phyloP scores from a whole-genome alignment of 306 rosid genomes.

The Quercus agrifolia region DNA sequence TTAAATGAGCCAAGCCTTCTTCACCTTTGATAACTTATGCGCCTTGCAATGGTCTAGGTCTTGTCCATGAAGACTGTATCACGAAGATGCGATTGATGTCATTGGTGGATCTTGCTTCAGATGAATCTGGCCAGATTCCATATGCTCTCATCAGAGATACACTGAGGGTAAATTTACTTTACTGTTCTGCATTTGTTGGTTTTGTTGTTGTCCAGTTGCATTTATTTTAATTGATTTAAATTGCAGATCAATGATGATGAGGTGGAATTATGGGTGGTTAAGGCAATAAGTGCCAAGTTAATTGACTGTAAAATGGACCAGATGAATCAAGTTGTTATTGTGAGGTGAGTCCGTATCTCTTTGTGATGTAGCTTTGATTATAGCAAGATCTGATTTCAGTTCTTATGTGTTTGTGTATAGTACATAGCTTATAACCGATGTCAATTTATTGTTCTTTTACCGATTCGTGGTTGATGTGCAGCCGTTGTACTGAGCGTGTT shows the following conservation, averaged over 20 bases:
- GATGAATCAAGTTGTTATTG: constrained; percentile 84
- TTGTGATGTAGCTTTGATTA: background rate
- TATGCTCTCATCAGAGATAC: constrained; percentile 67
- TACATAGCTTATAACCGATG: background rate
- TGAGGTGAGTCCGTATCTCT: constrained; percentile 47
- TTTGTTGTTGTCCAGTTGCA: constrained; percentile 4
- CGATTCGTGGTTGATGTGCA: constrained; percentile 35
- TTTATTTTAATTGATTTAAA: constrained; percentile 4
- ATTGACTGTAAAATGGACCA: constrained; percentile 93
- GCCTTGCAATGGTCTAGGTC: constrained; percentile 44
- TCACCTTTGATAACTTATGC: background rate
- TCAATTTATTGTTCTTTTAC: background rate
- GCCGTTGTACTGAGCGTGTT: constrained; percentile 67
- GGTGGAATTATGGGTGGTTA: constrained; percentile 85
- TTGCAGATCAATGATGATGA: constrained; percentile 75
- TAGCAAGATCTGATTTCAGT: background rate
- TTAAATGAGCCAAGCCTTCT: background rate
- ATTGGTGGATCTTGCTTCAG: constrained; percentile 78
- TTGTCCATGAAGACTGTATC: constrained; percentile 81
- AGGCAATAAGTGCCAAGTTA: constrained; percentile 79
- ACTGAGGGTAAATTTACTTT: constrained; percentile 51
- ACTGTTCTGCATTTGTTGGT: background rate
- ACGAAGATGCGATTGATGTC: constrained; percentile 84
- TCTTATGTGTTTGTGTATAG: background rate
- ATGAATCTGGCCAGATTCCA: constrained; percentile 65